Percentiles rank a stretch among this genome's conserved stretches.
Conservation (phyloP, 2,329 filamentous ascomycete species). For the Coniochaeta sp. region DNA sequence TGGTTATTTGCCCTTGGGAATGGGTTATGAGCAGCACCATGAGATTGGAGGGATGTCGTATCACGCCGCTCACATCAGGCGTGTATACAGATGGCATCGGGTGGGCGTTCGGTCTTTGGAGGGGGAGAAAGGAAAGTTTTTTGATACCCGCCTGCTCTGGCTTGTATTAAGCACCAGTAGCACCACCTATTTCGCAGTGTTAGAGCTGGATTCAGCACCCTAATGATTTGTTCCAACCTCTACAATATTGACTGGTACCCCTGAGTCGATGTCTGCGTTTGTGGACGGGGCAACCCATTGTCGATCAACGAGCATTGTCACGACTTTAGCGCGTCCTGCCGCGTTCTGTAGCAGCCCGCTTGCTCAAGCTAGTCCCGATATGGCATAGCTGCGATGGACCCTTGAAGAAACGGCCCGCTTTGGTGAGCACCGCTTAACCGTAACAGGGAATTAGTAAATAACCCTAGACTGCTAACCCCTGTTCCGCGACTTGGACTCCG, state of each 20-base stretch:
- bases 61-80: background rate
- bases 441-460: slow-evolving; percentile 2
- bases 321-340: background rate
- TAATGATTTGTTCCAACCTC: background rate
- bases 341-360: slow-evolving; percentile 1
- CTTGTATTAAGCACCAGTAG: background rate
- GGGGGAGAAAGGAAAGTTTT: background rate
- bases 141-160: background rate
- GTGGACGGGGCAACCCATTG: background rate
- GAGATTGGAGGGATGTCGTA: too few species aligned
- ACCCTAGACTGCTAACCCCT: background rate
- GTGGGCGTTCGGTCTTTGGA: background rate
- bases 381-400: background rate
- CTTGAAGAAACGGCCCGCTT: background rate
- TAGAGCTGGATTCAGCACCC: background rate
- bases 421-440: background rate
- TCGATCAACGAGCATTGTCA: too few species aligned
- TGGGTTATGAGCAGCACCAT: too few species aligned
- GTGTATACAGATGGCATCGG: background rate
- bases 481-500: slow-evolving; percentile 2
- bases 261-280: background rate
- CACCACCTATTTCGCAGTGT: background rate
- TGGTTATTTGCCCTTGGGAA: too few species aligned
- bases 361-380: background rate
- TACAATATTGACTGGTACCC: background rate